Conservation (phyloP, 192 early-diverging fungal species). For the Cetraspora pellucida region DNA sequence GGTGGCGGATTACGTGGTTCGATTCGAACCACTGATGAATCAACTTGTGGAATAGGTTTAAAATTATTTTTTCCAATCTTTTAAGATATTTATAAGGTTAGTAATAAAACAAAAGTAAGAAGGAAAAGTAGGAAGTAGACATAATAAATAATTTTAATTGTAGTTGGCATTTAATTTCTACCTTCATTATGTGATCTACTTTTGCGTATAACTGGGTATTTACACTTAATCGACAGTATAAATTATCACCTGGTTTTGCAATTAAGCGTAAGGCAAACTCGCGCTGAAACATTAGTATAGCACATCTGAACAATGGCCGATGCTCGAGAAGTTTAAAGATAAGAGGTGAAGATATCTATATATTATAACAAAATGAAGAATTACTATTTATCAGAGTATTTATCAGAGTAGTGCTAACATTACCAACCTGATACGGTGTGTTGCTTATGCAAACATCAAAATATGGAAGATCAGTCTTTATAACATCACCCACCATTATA, state of each 20-base stretch:
- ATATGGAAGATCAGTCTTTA: constrained; percentile 94
- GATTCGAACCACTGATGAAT: constrained; percentile 92
- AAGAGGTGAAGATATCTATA: constrained; percentile 91
- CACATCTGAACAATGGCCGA: constrained; percentile 87
- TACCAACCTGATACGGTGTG: constrained; percentile 86
- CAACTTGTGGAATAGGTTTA: constrained; percentile 95
- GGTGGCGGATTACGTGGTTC: constrained; percentile 95
- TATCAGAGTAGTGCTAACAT: not conserved
- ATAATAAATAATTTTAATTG: not conserved
- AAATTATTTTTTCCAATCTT: constrained; percentile 97
- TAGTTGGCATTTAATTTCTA: not conserved
- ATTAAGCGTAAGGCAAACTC: constrained; percentile 96
- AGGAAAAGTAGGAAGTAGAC: not conserved
- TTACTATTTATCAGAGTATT: not conserved
- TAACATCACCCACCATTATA: constrained; percentile 97
- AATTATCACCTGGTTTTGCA: constrained; percentile 89
- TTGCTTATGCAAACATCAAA: constrained; percentile 99
- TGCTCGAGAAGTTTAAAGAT: constrained; percentile 95
- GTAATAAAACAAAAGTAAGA: not conserved
- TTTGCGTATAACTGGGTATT: constrained; percentile 94
- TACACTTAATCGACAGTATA: constrained; percentile 91
- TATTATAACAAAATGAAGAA: not conserved
- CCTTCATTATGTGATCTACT: constrained; percentile 96
- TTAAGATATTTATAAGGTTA: constrained; percentile 14
- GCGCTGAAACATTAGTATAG: constrained; percentile 98